These are phyloP conservation scores for Backusella tarrabulga DNA, from an alignment of 192 early-diverging fungal species.

Conservation along the genomic window DNA sequence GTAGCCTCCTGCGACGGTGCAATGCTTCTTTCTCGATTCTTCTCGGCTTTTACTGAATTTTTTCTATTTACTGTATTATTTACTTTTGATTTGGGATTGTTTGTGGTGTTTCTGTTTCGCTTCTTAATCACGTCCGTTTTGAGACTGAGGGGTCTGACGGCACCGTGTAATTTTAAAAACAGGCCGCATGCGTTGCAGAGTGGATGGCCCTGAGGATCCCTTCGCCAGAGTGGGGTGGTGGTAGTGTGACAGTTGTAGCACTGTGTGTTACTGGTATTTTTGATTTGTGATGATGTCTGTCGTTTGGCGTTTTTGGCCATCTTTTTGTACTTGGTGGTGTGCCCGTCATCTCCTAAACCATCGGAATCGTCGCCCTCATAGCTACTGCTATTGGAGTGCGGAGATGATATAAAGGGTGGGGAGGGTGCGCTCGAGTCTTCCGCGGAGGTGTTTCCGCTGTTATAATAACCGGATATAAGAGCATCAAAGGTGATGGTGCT, in stretches of 20 bases:
- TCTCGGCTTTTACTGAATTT: background rate
- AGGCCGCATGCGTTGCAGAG: conserved; percentile 98
- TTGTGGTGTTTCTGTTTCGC: conserved; percentile 64
- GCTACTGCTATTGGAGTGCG: background rate
- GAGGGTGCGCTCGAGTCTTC: background rate
- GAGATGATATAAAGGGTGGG: conserved; percentile 2
- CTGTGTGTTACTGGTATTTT: background rate
- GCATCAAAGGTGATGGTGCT: background rate
- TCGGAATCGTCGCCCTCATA: background rate
- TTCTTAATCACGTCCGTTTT: conserved; percentile 92
- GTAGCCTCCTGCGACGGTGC: background rate
- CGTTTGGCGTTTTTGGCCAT: background rate
- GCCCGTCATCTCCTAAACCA: background rate
- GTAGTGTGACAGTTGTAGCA: conserved; percentile 45
- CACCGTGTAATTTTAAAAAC: conserved; percentile 94
- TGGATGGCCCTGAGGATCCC: conserved; percentile 83
- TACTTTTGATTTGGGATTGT: background rate
- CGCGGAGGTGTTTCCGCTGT: background rate
- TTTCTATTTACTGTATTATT: background rate
- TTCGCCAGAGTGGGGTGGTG: conserved; percentile 92
- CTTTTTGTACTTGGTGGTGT: background rate
- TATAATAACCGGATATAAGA: background rate
- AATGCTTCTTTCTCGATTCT: background rate
- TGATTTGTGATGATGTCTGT: background rate
- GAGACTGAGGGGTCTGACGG: conserved; percentile 82